Conservation (phyloP, 768 basidiomycete genomes). For the Flagelloscypha sp. region DNA sequence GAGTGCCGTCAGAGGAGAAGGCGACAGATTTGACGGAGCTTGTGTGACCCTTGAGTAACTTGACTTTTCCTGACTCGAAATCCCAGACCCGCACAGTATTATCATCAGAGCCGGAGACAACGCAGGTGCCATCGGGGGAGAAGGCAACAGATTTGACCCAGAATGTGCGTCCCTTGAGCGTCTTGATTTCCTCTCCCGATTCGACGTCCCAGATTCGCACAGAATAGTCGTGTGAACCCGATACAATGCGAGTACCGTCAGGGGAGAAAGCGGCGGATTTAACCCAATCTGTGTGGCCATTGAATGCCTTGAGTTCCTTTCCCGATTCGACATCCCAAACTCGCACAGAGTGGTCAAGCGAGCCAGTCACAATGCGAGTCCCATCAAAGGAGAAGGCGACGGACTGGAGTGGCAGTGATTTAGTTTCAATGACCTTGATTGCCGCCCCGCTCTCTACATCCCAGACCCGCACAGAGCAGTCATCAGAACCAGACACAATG, state of each 20-base stretch:
- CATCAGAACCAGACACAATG: no score
- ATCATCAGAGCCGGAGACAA: constrained; percentile 15
- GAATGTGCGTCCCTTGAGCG: constrained; percentile 8
- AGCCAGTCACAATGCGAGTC: constrained; percentile 12
- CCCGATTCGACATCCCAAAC: constrained; percentile 14
- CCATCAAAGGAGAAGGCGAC: constrained; percentile 16
- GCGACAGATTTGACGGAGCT: constrained; percentile 8
- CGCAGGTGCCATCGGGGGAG: constrained; percentile 13
- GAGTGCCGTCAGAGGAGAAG: constrained; percentile 12
- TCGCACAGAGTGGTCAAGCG: constrained; percentile 9
- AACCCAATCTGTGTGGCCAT: constrained; percentile 5
- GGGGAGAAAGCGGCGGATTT: constrained; percentile 6
- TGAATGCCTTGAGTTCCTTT: background rate
- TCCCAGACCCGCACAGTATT: constrained; percentile 13
- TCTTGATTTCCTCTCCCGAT: constrained; percentile 1
- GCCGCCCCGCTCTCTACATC: no score
- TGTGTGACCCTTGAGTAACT: constrained; percentile 6
- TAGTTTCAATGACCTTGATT: no score
- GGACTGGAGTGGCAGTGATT: no score
- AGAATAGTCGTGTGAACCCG: constrained; percentile 27
- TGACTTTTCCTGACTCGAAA: background rate
- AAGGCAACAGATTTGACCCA: constrained; percentile 8
- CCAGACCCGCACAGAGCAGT: no score
- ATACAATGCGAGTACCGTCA: constrained; percentile 29
- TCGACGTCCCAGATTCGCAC: constrained; percentile 14